Percentiles rank a stretch among this genome's conserved stretches.
phyloP scores from a whole-genome alignment of 139 green algal species.

The Ettlia oleoabundans region DNA sequence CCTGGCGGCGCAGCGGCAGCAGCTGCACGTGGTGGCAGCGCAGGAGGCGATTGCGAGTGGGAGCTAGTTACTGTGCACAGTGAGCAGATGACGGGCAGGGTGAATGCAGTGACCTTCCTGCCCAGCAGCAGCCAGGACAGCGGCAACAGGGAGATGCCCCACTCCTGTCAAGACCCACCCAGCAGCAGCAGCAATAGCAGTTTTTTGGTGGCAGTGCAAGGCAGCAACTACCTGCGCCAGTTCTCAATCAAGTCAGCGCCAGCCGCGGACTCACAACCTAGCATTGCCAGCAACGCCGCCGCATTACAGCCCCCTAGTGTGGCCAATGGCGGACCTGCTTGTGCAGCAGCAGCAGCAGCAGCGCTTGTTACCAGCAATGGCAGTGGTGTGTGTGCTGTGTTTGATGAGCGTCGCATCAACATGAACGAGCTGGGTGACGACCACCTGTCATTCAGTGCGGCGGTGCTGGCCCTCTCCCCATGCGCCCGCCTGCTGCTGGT shows the following conservation, averaged over 20 bases:
- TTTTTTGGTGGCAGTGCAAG: constrained; percentile 43
- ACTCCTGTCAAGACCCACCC: neutral
- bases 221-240: constrained; percentile 44
- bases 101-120: constrained; percentile 48
- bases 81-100: constrained; percentile 29
- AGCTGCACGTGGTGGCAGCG: neutral
- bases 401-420: constrained; percentile 53
- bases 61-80: constrained; percentile 1
- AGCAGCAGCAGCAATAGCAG: neutral
- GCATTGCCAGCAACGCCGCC: too few relatives aligned
- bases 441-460: constrained; percentile 66
- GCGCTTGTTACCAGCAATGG: neutral
- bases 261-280: neutral
- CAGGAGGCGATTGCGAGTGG: neutral
- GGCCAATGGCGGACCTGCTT: neutral
- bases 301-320: too few relatives aligned
- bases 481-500: constrained; percentile 56
- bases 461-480: constrained; percentile 56
- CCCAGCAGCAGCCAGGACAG: neutral
- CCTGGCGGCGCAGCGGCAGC: neutral
- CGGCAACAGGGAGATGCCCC: too few relatives aligned
- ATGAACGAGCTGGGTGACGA: constrained; percentile 70
- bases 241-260: constrained; percentile 5
- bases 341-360: neutral
- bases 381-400: neutral